These are phyloP conservation scores for Boletus patriciae DNA, from an alignment of 768 basidiomycete genomes.

Conservation along the genomic window DNA sequence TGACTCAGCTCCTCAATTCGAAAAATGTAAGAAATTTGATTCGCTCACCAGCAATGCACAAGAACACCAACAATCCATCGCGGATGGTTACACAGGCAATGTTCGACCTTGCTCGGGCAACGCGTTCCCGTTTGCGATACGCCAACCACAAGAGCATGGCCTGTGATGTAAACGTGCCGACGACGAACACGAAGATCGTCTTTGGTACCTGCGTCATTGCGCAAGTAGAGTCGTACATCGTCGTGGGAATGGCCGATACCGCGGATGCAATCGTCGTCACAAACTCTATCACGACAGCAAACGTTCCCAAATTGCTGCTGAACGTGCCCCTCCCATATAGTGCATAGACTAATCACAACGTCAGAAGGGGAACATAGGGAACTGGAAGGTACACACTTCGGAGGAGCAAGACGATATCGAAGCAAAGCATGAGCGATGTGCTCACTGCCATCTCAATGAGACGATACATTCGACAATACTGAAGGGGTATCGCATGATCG, in stretches of 20 bases:
- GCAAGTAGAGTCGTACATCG: conserved; percentile 18
- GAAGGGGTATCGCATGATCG: background rate
- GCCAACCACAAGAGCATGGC: conserved; percentile 20
- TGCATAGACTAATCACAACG: conserved; percentile 17
- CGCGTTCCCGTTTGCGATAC: conserved; percentile 12
- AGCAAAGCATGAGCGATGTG: conserved; percentile 12
- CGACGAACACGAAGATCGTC: conserved; percentile 3
- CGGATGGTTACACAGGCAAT: conserved; percentile 25
- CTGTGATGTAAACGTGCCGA: conserved; percentile 14
- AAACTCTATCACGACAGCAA: conserved; percentile 14
- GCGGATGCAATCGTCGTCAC: background rate
- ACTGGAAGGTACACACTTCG: conserved; percentile 17
- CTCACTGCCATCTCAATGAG: conserved; percentile 12
- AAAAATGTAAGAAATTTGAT: background rate
- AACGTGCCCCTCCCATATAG: conserved; percentile 8
- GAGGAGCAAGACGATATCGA: conserved; percentile 22
- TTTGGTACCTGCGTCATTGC: background rate
- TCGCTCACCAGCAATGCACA: conserved; percentile 16
- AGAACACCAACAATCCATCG: conserved; percentile 20
- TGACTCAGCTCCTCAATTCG: background rate
- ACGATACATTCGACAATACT: conserved; percentile 15
- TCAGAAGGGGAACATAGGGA: background rate
- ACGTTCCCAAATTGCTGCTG: background rate
- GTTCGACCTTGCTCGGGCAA: background rate
- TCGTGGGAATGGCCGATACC: background rate